Base-by-base conservation (phyloP, 345 rosid species). In the Populus tremula region DNA sequence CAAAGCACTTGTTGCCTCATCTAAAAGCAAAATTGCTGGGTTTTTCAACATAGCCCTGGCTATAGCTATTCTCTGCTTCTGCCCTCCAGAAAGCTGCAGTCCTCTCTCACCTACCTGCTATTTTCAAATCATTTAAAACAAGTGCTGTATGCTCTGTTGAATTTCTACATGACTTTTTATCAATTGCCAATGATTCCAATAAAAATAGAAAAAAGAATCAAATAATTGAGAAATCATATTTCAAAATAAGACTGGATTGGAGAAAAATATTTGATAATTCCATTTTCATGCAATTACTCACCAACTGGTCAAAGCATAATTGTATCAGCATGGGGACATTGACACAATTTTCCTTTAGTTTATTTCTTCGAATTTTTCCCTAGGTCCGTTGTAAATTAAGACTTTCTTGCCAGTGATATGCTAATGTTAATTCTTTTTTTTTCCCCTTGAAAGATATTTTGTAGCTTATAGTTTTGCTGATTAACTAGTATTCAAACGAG, bases 21-120 rank as follows among this genome's bases (percentile, higher is more conserved):
- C 99, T 64, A 95, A 84, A 1, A 95, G 89, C 80, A 95, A 83
- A 73, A 95, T 95, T 23, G 99, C 99, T 0, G 99, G 98, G 78
- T 95, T 95, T 82, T 95, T 95, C 65, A 95, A 88, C 99, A 95
- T 95, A 0, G 99, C 99, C 85, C 99, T 87, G 16, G 99, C 99
- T 41, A 95, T 95, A 14, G 99, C 99, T 77, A 95, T 89, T 82
- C 99, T 86, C 83, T 95, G 99, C 88, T 93, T 95, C 86, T 95
- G 99, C 62, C 99, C 99, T 80, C 99, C 99, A 5, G 99, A 95
- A 8, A 95, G 90, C 81, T 95, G 99, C 76, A 95, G 71, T 59
- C 99, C 99, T 82, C 99, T 95, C 81, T 95, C 99, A 62, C 99
- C 99, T 5, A 93, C 99, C 99, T 95, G 89, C 83, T 87, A 95